Evolutionary conservation across 305 asterid genomes (phyloP), one percentile per base, ranked within the genome.

Genomic region (Solanum hybrid): DNA sequence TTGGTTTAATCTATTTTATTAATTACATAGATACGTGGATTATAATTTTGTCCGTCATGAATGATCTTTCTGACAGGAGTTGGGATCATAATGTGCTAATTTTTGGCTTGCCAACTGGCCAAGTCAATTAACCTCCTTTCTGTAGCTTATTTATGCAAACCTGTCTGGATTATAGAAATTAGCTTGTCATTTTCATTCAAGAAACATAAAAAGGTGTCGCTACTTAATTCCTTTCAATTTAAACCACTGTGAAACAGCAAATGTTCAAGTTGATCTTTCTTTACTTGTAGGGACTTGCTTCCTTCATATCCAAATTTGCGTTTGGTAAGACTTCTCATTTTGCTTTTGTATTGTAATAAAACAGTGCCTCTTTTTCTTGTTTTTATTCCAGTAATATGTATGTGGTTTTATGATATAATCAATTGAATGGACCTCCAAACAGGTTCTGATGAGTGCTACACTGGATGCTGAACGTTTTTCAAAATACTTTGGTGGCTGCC

Each of bases 401-500:
- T 69, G 72, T n/a, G 11, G 9, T 64, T 90, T 88, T 86, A 51
- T 51, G 76, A 51, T 51, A 10, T 56, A 85, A 85, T 82, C 42
- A 85, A 31, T 31, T 85, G 46, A 85, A 22, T 85, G 46, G 35
- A 31, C 81, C 71, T 86, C 77, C 88, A 88, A 90, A 78, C 95
- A 97, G 99, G 93, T 97, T 86, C 88, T 98, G 90, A 98, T 98
- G 99, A 98, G 99, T 91, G 99, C 99, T 92, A 96, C 99, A 91
- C 91, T 96, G 88, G 99, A 96, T 90, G 98, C 98, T 51, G 99
- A 98, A 76, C 95, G 96, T 32, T 98, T 96, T 92, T 96, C 99
- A 36, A 90, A 92, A 79, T 98, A 98, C 92, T 98, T 98, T 89
- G 95, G 97, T 92, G 97, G 96, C 89, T 98, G 98, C 91, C 99